Evolutionary conservation across 2,329 filamentous ascomycete genomes (phyloP).

Genomic region (Trichoderma harzianum): DNA sequence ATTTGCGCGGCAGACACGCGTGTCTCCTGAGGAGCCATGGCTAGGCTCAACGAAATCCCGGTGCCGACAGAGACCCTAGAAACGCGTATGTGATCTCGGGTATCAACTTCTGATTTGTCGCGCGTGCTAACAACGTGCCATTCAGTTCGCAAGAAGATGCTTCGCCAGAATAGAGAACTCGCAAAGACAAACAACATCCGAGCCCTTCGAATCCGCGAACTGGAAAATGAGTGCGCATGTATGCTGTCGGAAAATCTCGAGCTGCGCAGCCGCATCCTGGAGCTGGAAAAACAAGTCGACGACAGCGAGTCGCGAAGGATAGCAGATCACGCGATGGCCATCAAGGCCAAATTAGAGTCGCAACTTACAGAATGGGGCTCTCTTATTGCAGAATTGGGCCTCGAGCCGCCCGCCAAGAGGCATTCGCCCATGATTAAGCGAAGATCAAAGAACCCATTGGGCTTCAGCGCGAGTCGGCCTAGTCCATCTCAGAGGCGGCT

Average conservation of each 20-base stretch:
- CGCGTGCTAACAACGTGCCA: constrained; percentile 12
- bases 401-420: constrained; percentile 54
- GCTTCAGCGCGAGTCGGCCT: constrained; percentile 37
- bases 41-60: constrained; percentile 73
- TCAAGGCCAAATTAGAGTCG: constrained; percentile 67
- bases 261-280: constrained; percentile 66
- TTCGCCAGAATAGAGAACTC: constrained; percentile 81
- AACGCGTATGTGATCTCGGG: constrained; percentile 53
- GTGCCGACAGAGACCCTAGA: constrained; percentile 67
- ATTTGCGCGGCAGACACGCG: constrained; percentile 25
- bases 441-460: constrained; percentile 40
- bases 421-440: constrained; percentile 41
- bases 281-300: constrained; percentile 65
- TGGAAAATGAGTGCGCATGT: constrained; percentile 72
- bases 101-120: constrained; percentile 12
- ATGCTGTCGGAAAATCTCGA: constrained; percentile 77
- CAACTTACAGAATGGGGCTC: constrained; percentile 69
- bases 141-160: constrained; percentile 71
- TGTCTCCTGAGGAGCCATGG: constrained; percentile 56
- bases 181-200: constrained; percentile 75
- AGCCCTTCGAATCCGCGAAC: constrained; percentile 69
- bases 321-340: constrained; percentile 63
- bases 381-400: constrained; percentile 63
- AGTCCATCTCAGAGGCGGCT: constrained; percentile 56
- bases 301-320: constrained; percentile 57